Evolutionary conservation across 2,329 filamentous ascomycete genomes (phyloP), one percentile per base, ranked within the genome.

Genomic region (Lasiodiplodia sp.): DNA sequence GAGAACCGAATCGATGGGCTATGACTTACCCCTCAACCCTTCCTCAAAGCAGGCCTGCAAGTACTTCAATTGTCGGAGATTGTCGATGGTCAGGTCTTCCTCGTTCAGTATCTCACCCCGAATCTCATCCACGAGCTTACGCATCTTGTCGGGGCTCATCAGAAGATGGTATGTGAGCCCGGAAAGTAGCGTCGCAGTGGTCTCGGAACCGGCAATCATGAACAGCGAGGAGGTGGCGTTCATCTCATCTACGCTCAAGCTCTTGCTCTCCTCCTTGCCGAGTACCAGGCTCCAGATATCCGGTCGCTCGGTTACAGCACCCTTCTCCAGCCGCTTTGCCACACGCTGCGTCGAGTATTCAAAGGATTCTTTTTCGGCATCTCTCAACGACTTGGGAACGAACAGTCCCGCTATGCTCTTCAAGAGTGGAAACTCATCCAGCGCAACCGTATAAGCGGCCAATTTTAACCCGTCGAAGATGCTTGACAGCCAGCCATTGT

Each of bases 201-300:
- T 84, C 69, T 85, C 82, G 14, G 79, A 80, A 1, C 82, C 83
- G 1, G 81, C 83, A 5, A 81, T 65, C 71, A 84, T 82, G 49
- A 83, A 75, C 0, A 81, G 21, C 2, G 71, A 69, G 0, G 78
- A 72, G 63, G 81, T 82, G 0, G 75, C 68, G 23, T 82, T 74
- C 74, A 84, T 81, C 14, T 55, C 66, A 21, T 18, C 34, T 16
- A 52, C 14, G 18, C 16, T 38, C 38, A 68, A 23, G 18, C 57
- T 11, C 56, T 23, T 44, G n/a, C 47, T 75, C 57, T 85, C 80
- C 1, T 56, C 69, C 56, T 78, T 73, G 2, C 71, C 69, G 4
- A 82, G 71, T 0, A 83, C 77, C 23, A 80, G 75, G 21, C 76
- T 75, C 76, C 81, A 80, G 37, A 85, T 77, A 70, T 84, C 67